Conservation (phyloP, 2,329 filamentous ascomycete species). For the Botrytis deweyae region DNA sequence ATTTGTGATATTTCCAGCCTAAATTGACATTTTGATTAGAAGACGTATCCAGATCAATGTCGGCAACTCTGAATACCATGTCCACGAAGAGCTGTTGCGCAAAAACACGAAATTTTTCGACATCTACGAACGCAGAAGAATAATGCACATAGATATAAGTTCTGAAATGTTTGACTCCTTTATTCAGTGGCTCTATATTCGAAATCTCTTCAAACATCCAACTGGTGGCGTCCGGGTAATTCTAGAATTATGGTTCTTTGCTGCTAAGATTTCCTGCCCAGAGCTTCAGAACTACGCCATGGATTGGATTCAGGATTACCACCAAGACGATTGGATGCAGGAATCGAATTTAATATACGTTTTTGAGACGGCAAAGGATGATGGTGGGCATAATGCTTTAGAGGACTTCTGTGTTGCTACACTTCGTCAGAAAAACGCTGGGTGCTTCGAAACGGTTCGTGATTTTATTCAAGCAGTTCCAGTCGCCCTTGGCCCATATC, state of each 20-base stretch:
- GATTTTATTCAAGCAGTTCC: neutral
- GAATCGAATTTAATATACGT: neutral
- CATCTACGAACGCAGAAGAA: accelerated
- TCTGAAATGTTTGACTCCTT: neutral
- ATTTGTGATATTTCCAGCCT: too few relatives aligned
- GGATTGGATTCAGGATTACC: neutral
- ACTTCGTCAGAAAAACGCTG: neutral
- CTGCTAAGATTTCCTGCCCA: neutral
- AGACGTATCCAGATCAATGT: neutral
- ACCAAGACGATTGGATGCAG: neutral
- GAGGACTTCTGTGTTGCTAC: neutral
- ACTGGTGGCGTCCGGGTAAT: neutral
- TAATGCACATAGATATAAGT: neutral
- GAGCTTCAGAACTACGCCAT: slow-evolving; percentile 3
- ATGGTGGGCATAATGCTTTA: neutral
- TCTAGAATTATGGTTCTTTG: slow-evolving; percentile 4
- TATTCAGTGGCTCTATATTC: neutral
- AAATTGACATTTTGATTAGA: neutral
- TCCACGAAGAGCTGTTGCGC: neutral
- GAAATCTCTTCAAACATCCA: neutral
- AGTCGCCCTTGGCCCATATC: neutral
- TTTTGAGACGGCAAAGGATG: neutral
- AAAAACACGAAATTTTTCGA: neutral
- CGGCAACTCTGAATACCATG: neutral
- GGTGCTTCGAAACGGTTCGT: too few relatives aligned